Conservation (phyloP, 176 grass and related monocot genomes). For the Ensete ventricosum region DNA sequence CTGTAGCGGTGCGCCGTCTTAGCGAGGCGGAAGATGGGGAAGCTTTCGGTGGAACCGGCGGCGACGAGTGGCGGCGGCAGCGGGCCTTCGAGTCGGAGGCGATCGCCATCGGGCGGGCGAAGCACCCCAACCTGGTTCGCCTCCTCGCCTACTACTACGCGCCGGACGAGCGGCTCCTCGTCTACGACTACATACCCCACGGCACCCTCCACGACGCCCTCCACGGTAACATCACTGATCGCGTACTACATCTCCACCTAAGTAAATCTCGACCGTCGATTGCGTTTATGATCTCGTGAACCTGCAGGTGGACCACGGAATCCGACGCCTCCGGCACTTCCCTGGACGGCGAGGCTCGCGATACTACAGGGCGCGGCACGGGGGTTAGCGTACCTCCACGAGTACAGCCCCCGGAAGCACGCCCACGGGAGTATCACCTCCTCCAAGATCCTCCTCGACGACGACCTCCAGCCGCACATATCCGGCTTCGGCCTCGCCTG, state of each 20-base stretch:
- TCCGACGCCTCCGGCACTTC: conserved; percentile 38
- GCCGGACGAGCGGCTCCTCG: conserved; percentile 91
- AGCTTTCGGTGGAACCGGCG: neutral
- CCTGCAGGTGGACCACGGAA: conserved; percentile 47
- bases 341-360: conserved; percentile 58
- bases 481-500: conserved; percentile 79
- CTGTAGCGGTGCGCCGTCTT: conserved; percentile 72
- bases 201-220: conserved; percentile 87
- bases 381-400: conserved; percentile 70
- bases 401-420: conserved; percentile 77
- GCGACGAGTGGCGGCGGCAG: conserved; percentile 44
- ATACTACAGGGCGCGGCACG: conserved; percentile 78
- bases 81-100: conserved; percentile 71
- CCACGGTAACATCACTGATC: conserved; percentile 32
- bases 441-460: conserved; percentile 93
- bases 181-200: conserved; percentile 87
- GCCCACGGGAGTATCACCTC: conserved; percentile 83
- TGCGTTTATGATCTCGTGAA: neutral
- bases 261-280: neutral
- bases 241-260: neutral
- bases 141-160: conserved; percentile 93
- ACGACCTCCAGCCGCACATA: conserved; percentile 57
- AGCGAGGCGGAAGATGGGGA: conserved; percentile 68
- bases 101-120: conserved; percentile 54
- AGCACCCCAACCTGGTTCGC: conserved; percentile 69